Evolutionary conservation across 208 protist genomes (phyloP).

Genomic region (Novymonas esmeraldas): DNA sequence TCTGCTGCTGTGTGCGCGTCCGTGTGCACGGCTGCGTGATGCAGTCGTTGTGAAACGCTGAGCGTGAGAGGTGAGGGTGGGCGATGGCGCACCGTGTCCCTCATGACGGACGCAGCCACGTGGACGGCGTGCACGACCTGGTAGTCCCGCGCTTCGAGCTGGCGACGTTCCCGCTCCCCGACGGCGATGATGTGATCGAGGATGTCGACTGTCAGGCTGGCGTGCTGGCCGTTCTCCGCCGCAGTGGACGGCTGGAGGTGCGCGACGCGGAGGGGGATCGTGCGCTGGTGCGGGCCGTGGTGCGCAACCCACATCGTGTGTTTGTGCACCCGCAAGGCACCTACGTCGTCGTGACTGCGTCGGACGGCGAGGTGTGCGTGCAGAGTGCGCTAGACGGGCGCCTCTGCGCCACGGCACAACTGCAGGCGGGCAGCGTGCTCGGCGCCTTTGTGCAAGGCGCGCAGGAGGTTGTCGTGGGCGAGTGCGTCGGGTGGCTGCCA

Average conservation of each 20-base stretch:
- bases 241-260: constrained; percentile 48
- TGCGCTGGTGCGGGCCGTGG: constrained; percentile 25
- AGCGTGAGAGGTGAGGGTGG: too few species aligned
- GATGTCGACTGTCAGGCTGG: constrained; percentile 66
- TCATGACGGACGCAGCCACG: constrained; percentile 3
- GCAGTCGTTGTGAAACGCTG: too few species aligned
- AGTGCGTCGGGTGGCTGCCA: constrained; percentile 58
- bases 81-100: constrained; percentile 1
- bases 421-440: constrained; percentile 24
- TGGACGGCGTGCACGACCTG: constrained; percentile 18
- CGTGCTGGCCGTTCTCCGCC: constrained; percentile 56
- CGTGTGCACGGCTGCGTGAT: too few species aligned
- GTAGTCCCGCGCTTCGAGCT: constrained; percentile 25
- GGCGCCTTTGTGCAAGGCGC: constrained; percentile 12
- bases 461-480: constrained; percentile 38
- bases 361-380: constrained; percentile 69
- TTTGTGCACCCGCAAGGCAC: constrained; percentile 71
- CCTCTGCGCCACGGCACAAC: constrained; percentile 27
- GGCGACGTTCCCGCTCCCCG: constrained; percentile 12
- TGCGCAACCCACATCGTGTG: constrained; percentile 70
- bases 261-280: constrained; percentile 48
- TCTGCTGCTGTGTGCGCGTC: too few species aligned
- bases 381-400: constrained; percentile 39
- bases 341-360: constrained; percentile 46
- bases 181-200: constrained; percentile 15